A percentile compares a stretch with the other conserved stretches of the same genome.
These are phyloP conservation scores for Eruca vesicaria DNA, from an alignment of 441 rosid species.

Conservation along the genomic window DNA sequence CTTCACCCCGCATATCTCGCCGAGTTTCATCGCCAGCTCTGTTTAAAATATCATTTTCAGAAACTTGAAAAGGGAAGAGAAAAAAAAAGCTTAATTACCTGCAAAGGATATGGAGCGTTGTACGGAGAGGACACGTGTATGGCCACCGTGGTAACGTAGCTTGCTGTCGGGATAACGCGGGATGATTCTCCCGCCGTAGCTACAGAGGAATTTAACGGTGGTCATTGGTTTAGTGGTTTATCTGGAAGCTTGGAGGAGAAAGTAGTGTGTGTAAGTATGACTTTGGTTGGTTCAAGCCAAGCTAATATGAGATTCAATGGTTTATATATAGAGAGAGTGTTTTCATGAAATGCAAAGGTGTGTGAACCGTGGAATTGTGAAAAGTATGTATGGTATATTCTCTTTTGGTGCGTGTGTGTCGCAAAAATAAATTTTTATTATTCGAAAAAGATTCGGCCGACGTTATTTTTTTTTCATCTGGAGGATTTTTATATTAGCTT, in stretches of 20 bases:
- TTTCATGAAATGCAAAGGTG: background rate
- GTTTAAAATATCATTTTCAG: slow-evolving; percentile 16
- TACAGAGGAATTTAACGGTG: slow-evolving; percentile 75
- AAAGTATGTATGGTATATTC: background rate
- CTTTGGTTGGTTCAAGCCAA: background rate
- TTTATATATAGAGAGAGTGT: background rate
- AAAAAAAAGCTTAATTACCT: slow-evolving; percentile 46
- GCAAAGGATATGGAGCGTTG: slow-evolving; percentile 65
- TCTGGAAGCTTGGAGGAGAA: background rate
- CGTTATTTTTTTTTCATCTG: background rate
- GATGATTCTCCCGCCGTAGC: slow-evolving; percentile 79
- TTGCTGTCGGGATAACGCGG: slow-evolving; percentile 83
- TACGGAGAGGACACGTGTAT: slow-evolving; percentile 83
- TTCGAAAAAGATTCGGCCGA: background rate
- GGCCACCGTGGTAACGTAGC: slow-evolving; percentile 83
- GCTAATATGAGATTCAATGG: background rate
- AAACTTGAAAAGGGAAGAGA: background rate
- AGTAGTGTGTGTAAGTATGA: background rate
- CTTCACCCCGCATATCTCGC: slow-evolving; percentile 55
- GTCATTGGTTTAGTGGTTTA: background rate
- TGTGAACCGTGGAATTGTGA: background rate
- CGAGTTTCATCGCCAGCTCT: slow-evolving; percentile 69
- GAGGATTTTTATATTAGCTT: background rate
- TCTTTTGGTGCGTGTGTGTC: background rate
- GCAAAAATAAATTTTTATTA: background rate